Conservation (phyloP, 2,329 filamentous ascomycete genomes). For the Lecanicillium sp. region DNA sequence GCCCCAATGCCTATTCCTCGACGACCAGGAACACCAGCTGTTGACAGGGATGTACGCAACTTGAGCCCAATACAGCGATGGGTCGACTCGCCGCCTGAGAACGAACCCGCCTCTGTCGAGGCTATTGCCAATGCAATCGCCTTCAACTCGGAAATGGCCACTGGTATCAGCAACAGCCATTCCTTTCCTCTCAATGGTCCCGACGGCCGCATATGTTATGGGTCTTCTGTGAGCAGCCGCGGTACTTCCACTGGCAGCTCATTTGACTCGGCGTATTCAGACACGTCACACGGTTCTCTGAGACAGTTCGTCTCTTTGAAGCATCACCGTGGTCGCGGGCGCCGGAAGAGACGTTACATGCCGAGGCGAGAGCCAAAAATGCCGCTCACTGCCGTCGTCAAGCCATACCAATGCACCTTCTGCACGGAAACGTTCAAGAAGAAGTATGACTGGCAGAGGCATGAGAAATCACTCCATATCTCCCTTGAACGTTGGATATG, state of each 20-base stretch:
- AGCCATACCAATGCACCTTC: slow-evolving; percentile 57
- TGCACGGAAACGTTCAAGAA: slow-evolving; percentile 61
- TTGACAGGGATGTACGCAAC: slow-evolving; percentile 8
- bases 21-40: slow-evolving; percentile 25
- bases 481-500: slow-evolving; percentile 62
- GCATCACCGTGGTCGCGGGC: slow-evolving; percentile 1
- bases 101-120: slow-evolving; percentile 21
- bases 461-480: slow-evolving; percentile 60
- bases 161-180: too few species aligned
- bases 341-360: slow-evolving; percentile 2
- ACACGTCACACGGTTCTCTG: slow-evolving; percentile 1
- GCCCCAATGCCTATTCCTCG: slow-evolving; percentile 50
- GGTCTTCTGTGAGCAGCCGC: slow-evolving; percentile 5
- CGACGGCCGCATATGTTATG: slow-evolving; percentile 1
- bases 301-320: slow-evolving; percentile 1
- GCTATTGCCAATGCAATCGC: slow-evolving; percentile 21
- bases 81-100: slow-evolving; percentile 22
- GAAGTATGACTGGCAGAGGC: slow-evolving; percentile 63
- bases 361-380: too few species aligned
- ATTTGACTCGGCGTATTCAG: slow-evolving; percentile 1
- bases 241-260: slow-evolving; percentile 1
- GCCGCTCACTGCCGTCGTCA: not conserved
- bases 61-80: slow-evolving; percentile 23
- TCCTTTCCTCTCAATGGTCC: too few species aligned
- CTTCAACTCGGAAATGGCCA: slow-evolving; percentile 10